phyloP scores from a whole-genome alignment of 2,329 filamentous ascomycete species.

The Xylariaceae sp. region DNA sequence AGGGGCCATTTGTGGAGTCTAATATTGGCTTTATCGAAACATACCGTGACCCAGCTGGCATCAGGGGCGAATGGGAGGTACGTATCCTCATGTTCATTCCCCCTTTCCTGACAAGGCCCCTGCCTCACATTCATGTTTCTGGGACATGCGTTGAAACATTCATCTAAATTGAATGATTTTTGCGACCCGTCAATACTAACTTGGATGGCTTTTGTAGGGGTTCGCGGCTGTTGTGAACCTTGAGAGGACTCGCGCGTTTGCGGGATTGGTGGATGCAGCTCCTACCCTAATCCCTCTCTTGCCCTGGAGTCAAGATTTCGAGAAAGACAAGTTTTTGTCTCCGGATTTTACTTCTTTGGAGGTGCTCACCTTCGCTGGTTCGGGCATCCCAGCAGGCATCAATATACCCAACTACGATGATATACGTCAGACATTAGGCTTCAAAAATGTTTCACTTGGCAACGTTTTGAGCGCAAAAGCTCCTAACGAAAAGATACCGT shows the following conservation, averaged over 20 bases:
- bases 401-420: conserved; percentile 47
- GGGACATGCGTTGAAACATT: no score
- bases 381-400: conserved; percentile 64
- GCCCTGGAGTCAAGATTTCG: conserved; percentile 84
- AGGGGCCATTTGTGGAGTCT: conserved; percentile 73
- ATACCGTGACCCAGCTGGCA: conserved; percentile 76
- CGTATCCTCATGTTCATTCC: no score
- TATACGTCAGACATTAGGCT: conserved; percentile 74
- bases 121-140: no score
- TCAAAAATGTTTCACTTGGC: conserved; percentile 91
- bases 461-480: conserved; percentile 91
- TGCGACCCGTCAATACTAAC: no score
- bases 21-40: conserved; percentile 85
- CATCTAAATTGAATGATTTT: no score
- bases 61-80: conserved; percentile 81
- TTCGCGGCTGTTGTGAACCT: conserved; percentile 83
- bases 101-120: no score
- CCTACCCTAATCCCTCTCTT: conserved; percentile 81
- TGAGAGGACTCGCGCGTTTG: conserved; percentile 85
- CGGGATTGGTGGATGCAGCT: conserved; percentile 76
- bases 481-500: conserved; percentile 86
- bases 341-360: conserved; percentile 96
- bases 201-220: no score
- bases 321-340: conserved; percentile 92
- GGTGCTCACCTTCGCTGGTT: conserved; percentile 75